Conservation (phyloP, 2,329 filamentous ascomycete species). For the Pseudogymnoascus pannorum region DNA sequence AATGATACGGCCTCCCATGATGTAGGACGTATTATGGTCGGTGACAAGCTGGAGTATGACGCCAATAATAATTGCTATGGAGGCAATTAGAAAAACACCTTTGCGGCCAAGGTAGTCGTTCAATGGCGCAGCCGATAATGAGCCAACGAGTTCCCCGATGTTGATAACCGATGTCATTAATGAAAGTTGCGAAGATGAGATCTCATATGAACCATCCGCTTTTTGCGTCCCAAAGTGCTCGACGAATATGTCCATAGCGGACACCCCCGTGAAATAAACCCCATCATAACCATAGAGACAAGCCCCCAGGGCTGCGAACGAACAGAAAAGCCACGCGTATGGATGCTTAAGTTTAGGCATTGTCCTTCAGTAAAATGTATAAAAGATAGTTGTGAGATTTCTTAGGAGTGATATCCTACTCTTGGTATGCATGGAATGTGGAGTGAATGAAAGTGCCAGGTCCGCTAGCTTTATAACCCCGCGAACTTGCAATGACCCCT, state of each 20-base stretch:
- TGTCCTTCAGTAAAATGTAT: too few relatives aligned
- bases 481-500: too few relatives aligned
- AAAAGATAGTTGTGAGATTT: too few relatives aligned
- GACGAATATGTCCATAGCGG: slow-evolving; percentile 30
- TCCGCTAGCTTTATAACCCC: too few relatives aligned
- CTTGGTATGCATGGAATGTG: too few relatives aligned
- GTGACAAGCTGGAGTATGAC: slow-evolving; percentile 16
- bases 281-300: slow-evolving; percentile 34
- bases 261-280: slow-evolving; percentile 33
- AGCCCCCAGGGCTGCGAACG: slow-evolving; percentile 32
- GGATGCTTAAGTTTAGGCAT: slow-evolving; percentile 30
- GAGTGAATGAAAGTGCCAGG: too few relatives aligned
- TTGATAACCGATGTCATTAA: slow-evolving; percentile 35
- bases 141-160: slow-evolving; percentile 33
- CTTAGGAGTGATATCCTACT: too few relatives aligned
- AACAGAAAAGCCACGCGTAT: slow-evolving; percentile 30
- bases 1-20: slow-evolving; percentile 23
- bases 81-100: slow-evolving; percentile 26
- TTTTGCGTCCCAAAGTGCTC: slow-evolving; percentile 28
- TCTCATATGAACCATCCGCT: slow-evolving; percentile 24
- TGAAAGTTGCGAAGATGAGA: slow-evolving; percentile 18
- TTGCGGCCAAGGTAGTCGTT: slow-evolving; percentile 32
- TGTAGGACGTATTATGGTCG: slow-evolving; percentile 15
- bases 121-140: slow-evolving; percentile 31
- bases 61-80: slow-evolving; percentile 25